Evolutionary conservation across 148 eudicot genomes (phyloP).

Genomic region (Heliosperma pusillum): DNA sequence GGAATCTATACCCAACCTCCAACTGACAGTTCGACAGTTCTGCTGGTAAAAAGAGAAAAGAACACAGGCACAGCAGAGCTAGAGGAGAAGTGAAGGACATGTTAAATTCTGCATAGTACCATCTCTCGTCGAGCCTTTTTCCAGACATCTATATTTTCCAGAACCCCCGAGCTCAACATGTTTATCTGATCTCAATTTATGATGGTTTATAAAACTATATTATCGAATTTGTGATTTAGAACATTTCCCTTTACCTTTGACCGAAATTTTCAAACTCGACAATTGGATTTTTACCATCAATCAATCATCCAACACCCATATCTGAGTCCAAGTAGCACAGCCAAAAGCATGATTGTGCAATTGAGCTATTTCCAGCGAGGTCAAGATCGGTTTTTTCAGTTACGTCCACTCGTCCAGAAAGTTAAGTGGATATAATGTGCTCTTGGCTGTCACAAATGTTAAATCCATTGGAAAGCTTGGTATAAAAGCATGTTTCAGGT

Average conservation of each 20-base stretch:
- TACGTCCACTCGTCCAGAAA: background rate
- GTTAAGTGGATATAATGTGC: background rate
- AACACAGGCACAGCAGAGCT: too few relatives aligned
- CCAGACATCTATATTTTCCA: background rate
- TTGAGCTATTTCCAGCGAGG: background rate
- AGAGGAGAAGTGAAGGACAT: background rate
- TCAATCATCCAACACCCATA: background rate
- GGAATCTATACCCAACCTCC: too few relatives aligned
- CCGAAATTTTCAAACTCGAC: background rate
- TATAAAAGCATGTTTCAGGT: background rate
- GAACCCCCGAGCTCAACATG: background rate
- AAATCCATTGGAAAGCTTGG: background rate
- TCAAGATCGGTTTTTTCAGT: background rate
- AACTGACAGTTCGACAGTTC: too few relatives aligned
- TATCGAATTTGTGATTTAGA: background rate
- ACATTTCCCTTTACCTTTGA: background rate
- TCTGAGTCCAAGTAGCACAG: background rate
- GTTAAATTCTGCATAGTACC: background rate
- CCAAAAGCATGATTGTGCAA: background rate
- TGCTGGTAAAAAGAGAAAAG: too few relatives aligned
- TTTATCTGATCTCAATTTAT: background rate
- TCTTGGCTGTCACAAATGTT: background rate
- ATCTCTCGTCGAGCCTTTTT: background rate
- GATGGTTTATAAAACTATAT: background rate
- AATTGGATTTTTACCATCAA: background rate